Evolutionary conservation across 257 asterid species (phyloP).

Genomic region (Penstemon newberryi): DNA sequence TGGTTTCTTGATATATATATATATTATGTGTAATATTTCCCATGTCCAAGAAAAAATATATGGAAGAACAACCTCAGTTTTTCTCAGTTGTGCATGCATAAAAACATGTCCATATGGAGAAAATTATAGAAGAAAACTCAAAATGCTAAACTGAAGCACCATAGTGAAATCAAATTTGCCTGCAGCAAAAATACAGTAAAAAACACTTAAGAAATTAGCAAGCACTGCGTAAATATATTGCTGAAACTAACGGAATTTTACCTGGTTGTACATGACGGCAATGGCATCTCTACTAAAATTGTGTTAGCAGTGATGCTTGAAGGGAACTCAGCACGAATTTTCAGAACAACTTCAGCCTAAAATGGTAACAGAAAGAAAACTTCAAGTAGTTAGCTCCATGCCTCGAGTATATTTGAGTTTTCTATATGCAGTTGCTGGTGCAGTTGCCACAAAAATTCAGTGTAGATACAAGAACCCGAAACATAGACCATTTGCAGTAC

Average conservation of each 20-base stretch:
- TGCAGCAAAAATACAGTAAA: conserved; percentile 6
- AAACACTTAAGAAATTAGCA: conserved; percentile 8
- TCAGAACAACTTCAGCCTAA: conserved; percentile 95
- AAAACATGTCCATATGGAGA: not conserved
- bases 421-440: conserved; percentile 9
- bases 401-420: conserved; percentile 23
- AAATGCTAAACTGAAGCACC: conserved; percentile 20
- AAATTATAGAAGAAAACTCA: not conserved
- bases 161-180: conserved; percentile 11
- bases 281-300: conserved; percentile 83
- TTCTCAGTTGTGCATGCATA: too few relatives aligned
- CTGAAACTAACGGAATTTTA: conserved; percentile 35
- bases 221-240: not conserved
- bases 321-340: conserved; percentile 93
- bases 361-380: conserved; percentile 31
- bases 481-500: not conserved
- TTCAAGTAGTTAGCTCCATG: conserved; percentile 20
- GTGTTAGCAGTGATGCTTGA: conserved; percentile 87
- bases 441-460: conserved; percentile 18
- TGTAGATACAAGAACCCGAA: conserved; percentile 18
- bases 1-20: too few relatives aligned
- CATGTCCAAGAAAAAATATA: too few relatives aligned
- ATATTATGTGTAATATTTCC: too few relatives aligned
- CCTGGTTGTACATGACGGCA: conserved; percentile 94
- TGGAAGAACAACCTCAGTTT: too few relatives aligned